Conservation (phyloP, 78 protist genomes). For the Monosiga brevicollis region DNA sequence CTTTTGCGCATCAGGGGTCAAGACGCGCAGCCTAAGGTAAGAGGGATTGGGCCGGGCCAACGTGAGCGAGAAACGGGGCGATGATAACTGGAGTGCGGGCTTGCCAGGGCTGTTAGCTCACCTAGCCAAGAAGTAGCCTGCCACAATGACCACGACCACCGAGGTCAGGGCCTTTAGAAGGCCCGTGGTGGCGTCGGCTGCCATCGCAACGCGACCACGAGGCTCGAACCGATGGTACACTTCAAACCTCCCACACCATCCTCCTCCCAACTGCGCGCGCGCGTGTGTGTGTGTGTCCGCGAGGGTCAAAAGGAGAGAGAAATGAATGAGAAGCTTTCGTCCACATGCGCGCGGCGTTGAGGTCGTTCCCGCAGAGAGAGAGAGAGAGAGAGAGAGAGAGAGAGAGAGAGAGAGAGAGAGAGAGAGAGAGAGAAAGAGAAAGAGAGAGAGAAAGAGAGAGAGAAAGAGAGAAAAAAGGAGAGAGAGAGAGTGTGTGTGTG, state of each 20-base stretch:
- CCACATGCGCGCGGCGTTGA: background rate
- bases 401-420: background rate
- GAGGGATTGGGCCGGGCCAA: background rate
- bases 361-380: background rate
- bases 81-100: no score
- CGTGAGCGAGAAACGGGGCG: background rate
- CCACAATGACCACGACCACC: no score
- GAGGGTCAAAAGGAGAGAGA: background rate
- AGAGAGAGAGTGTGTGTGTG: background rate
- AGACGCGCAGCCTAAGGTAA: background rate
- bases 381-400: background rate
- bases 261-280: background rate
- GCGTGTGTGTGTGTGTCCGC: background rate
- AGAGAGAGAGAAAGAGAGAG: constrained; percentile 3
- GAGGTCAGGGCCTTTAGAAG: no score
- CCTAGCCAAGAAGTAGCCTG: no score
- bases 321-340: background rate
- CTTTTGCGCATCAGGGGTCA: background rate
- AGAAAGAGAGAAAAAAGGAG: background rate
- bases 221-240: no score
- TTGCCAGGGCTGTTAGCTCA: no score
- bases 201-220: no score
- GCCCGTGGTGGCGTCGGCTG: no score
- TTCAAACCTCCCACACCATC: background rate
- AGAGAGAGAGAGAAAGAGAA: background rate